A percentile compares a stretch with the other conserved stretches of the same genome.
phyloP scores from a whole-genome alignment of 306 rosid species.

The Cotoneaster glaucophyllus region DNA sequence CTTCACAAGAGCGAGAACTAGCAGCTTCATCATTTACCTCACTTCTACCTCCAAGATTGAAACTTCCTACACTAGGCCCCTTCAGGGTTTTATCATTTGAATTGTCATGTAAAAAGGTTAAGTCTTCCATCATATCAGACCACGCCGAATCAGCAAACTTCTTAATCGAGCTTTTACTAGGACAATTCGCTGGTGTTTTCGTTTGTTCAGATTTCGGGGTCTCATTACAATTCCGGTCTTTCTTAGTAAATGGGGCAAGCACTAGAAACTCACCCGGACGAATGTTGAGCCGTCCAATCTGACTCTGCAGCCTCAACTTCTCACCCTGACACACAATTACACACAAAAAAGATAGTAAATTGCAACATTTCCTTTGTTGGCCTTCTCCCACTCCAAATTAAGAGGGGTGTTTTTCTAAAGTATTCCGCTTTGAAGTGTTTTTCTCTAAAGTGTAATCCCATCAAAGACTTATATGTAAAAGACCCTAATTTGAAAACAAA shows the following conservation, averaged over 20 bases:
- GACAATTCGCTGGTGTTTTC: conserved; percentile 9
- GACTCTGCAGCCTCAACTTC: conserved; percentile 53
- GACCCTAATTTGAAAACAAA: neutral
- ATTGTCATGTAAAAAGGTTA: conserved; percentile 38
- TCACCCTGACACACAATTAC: conserved; percentile 45
- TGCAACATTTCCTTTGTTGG: too few relatives aligned
- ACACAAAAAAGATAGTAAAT: too few relatives aligned
- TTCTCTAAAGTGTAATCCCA: too few relatives aligned
- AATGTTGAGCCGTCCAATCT: conserved; percentile 20
- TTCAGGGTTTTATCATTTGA: neutral
- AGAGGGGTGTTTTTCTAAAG: too few relatives aligned
- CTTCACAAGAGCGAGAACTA: conserved; percentile 3
- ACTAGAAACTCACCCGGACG: conserved; percentile 57
- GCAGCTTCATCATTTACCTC: conserved; percentile 15
- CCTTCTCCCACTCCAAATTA: too few relatives aligned
- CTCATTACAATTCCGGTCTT: conserved; percentile 15
- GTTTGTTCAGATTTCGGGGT: conserved; percentile 25
- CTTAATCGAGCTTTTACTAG: conserved; percentile 26
- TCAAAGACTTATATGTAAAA: too few relatives aligned
- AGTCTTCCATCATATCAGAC: conserved; percentile 67
- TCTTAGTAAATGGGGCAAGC: conserved; percentile 58
- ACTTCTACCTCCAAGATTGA: conserved; percentile 10
- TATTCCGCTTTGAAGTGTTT: too few relatives aligned
- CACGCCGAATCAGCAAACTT: conserved; percentile 58
- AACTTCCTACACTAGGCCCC: conserved; percentile 2